Evolutionary conservation across 164 flowering plant species (phyloP).

Genomic region (Taxillus chinensis): DNA sequence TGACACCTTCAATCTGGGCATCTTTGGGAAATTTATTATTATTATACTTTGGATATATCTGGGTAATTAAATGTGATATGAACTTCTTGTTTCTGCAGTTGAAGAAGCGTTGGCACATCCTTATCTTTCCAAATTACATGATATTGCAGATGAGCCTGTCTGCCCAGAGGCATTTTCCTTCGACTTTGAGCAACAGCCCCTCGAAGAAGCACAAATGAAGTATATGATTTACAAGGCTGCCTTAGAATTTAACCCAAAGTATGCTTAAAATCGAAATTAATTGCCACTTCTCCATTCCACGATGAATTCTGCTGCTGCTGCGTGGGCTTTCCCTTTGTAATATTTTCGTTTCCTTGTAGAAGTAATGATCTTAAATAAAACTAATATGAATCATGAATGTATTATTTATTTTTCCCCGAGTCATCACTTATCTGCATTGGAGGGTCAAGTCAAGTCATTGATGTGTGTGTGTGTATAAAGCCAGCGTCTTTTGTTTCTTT

Average conservation of each 20-base stretch:
- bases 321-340: not conserved
- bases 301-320: not conserved
- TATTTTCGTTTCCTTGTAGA: not conserved
- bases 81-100: constrained; percentile 35
- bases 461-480: too few relatives aligned
- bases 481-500: too few relatives aligned
- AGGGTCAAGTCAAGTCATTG: too few relatives aligned
- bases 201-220: constrained; percentile 85
- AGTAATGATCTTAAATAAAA: too few relatives aligned
- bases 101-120: constrained; percentile 93
- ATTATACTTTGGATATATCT: too few relatives aligned
- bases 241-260: constrained; percentile 60
- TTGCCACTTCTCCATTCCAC: not conserved
- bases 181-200: constrained; percentile 70
- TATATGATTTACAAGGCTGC: constrained; percentile 84
- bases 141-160: constrained; percentile 78
- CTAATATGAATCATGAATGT: too few relatives aligned
- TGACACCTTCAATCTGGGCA: too few relatives aligned
- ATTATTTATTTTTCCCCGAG: too few relatives aligned
- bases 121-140: constrained; percentile 79
- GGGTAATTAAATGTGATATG: too few relatives aligned
- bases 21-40: too few relatives aligned
- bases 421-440: too few relatives aligned
- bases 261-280: constrained; percentile 18
- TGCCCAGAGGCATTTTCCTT: constrained; percentile 70